Percentiles rank a stretch among this genome's conserved stretches.
These are phyloP conservation scores for Cladosporium halotolerans DNA, from an alignment of 2,329 filamentous ascomycete genomes.

Conservation along the genomic window DNA sequence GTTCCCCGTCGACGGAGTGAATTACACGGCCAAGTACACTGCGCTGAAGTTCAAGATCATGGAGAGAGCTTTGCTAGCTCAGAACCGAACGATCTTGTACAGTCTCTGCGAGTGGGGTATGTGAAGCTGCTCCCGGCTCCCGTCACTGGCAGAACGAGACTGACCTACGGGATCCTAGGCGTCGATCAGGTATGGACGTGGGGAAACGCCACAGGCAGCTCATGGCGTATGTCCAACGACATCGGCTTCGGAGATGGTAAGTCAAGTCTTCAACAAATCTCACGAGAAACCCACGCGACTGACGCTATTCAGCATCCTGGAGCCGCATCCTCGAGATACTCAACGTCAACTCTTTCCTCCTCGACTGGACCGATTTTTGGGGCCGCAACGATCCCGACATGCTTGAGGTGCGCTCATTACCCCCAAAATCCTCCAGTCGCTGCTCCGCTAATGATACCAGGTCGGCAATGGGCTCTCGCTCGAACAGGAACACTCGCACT, in stretches of 20 bases:
- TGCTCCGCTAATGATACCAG: not conserved
- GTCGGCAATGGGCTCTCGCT: constrained; percentile 36
- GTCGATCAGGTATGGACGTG: constrained; percentile 29
- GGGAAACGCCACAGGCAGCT: constrained; percentile 31
- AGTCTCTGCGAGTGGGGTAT: constrained; percentile 34
- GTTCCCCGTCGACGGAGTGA: constrained; percentile 14
- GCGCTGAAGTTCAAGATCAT: constrained; percentile 17
- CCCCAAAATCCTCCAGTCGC: not conserved
- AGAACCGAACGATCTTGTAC: constrained; percentile 31
- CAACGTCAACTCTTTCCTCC: constrained; percentile 33
- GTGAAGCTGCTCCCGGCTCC: not conserved
- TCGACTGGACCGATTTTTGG: constrained; percentile 33
- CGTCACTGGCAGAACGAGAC: not conserved
- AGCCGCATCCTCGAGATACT: constrained; percentile 28
- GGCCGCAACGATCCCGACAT: constrained; percentile 36
- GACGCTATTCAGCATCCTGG: constrained; percentile 13
- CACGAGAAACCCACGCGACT: not conserved
- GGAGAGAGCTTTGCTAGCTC: constrained; percentile 20
- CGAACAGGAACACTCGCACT: constrained; percentile 39
- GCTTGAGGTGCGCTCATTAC: constrained; percentile 23
- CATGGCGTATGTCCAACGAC: constrained; percentile 28
- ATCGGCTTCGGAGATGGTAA: constrained; percentile 14
- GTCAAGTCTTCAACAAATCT: not conserved
- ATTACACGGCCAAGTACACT: constrained; percentile 17
- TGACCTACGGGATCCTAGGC: not conserved